These are phyloP conservation scores for Parietaria judaica DNA, from an alignment of 306 rosid species.

Conservation along the genomic window DNA sequence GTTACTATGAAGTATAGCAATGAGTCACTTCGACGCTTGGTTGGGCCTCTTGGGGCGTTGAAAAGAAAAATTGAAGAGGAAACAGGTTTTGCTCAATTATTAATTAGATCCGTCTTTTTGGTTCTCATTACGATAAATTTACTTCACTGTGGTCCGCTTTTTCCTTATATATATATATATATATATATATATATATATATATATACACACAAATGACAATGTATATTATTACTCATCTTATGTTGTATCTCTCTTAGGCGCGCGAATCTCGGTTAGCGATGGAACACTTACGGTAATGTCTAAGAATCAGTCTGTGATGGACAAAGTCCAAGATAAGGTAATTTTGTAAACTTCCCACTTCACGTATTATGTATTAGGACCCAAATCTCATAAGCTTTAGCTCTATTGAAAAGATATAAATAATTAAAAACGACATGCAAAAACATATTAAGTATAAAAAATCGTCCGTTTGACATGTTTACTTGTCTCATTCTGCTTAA, in stretches of 20 bases:
- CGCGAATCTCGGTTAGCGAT: slow-evolving; percentile 76
- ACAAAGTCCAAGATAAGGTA: slow-evolving; percentile 75
- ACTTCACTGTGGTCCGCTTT: no score
- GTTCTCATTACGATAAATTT: no score
- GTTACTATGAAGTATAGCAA: slow-evolving; percentile 77
- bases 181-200: no score
- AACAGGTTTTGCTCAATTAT: slow-evolving; percentile 47
- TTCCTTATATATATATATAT: no score
- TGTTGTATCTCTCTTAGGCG: slow-evolving; percentile 36
- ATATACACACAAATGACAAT: no score
- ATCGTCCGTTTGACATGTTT: no score
- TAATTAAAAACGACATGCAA: no score
- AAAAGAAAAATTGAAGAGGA: slow-evolving; percentile 78
- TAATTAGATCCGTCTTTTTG: not conserved
- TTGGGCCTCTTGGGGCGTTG: slow-evolving; percentile 85
- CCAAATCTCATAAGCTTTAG: not conserved
- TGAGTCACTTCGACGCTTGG: slow-evolving; percentile 66
- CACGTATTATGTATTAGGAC: not conserved
- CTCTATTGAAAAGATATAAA: no score
- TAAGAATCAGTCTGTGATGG: slow-evolving; percentile 76
- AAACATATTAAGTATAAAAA: no score
- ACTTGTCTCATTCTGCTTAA: slow-evolving; percentile 21
- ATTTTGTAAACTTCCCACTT: not conserved
- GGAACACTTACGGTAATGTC: slow-evolving; percentile 80
- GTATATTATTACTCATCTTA: no score